Evolutionary conservation across 2,329 filamentous ascomycete genomes (phyloP), one percentile per base, ranked within the genome.

Genomic region (Fusarium sp.): DNA sequence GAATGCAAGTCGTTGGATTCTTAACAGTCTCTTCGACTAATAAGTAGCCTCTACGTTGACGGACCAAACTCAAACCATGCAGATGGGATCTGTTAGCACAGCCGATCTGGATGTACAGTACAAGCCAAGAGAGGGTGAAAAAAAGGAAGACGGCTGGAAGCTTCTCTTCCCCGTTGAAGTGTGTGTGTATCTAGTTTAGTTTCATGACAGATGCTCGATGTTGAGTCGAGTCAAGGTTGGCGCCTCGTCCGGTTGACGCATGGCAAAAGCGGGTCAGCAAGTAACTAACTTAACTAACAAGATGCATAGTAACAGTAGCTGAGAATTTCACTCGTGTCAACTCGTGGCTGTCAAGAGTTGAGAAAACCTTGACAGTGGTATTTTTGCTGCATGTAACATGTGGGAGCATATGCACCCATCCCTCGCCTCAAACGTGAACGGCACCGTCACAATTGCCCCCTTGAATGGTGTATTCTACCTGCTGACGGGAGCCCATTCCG

Each of bases 1-100:
- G 72, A 74, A 75, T 75, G 65, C 54, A 27, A 27, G 17, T 37
- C 52, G 33, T 43, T 54, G 37, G 45, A 30, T 45, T 35, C 56
- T 33, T 38, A 61, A 66, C 43, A 25, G 52, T 43, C 20, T 52
- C 27, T 11, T 32, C 20, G 25, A 50, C 56, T 61, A 66, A 63
- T 56, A 30, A 37, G 14, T 27, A 38, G 40, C 25, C 20, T 43
- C 54, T 30, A 22, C 38, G 32, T n/a, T 38, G 15, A 30, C 60
- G 52, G 33, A n/a, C 40, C 45, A 52, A 52, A 72, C 47, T 63
- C 69, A 52, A 60, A 62, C 40, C 45, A 54, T 62, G 22, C 61
- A 38, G 38, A 38, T 33, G 61, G 52, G 35, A 56, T 4, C 32
- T 17, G n/a, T 40, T 62, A 22, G 62, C 52, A 59, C 10, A 50